Evolutionary conservation across 805 yeast genomes (phyloP), one percentile per base, ranked within the genome.

Genomic region (Cyberlindnera bimundalis): DNA sequence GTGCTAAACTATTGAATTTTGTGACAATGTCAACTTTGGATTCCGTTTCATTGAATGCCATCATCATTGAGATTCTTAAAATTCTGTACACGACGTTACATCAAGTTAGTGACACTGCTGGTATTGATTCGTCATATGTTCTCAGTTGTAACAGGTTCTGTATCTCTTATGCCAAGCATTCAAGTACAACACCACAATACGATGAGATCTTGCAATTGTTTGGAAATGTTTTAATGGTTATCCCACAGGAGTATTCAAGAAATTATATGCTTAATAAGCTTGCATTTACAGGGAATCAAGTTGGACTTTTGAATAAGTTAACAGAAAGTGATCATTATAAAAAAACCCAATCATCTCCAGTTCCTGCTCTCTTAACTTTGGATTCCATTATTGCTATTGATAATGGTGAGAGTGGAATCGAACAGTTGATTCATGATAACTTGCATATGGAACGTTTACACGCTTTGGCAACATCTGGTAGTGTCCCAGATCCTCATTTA

Each of bases 361-460:
- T 39, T 7, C 39, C 53, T 5, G 43, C 47, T 8, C 26, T 57
- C 7, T 29, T 54, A 2, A 45, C 56, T 0, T 34, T 55, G 12
- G 45, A 40, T 23, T 37, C 52, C 0, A 29, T 55, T 2, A 32
- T 57, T 6, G 46, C 56, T 6, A 49, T 55, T 21, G 60, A 71
- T 53, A 51, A 70, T 55, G 51, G 71, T 49, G 51, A 71, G 61
- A 29, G 39, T 17, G 51, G 45, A 14, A 45, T 54, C 8, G 48
- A 39, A 18, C 33, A 40, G 10, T 38, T 45, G n/a, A 43, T 57
- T 7, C 34, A 35, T 18, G 42, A 43, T 2, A 39, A 47, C 16
- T 28, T 57, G 6, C 17, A 51, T 29, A 3, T 52, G 2, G 34
- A 42, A 5, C 17, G 31, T 12, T 32, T 57, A 4, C 27, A 35